Conservation (phyloP, 2,329 filamentous ascomycete genomes). For the Colletotrichum ledebouriae region DNA sequence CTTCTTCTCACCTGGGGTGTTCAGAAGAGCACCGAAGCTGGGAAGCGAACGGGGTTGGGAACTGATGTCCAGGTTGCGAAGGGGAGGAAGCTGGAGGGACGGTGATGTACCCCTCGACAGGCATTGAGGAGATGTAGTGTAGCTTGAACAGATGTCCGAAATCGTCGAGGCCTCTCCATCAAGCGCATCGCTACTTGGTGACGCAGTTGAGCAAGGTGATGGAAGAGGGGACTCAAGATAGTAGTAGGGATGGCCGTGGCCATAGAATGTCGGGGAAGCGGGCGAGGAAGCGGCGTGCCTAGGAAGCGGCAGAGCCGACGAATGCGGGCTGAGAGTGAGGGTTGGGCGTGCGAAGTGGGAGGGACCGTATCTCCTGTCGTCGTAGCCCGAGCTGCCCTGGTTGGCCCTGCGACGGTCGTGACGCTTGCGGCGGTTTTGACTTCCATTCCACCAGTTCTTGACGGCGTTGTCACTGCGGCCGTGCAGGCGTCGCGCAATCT, state of each 20-base stretch:
- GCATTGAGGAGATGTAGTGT: slow-evolving; percentile 69
- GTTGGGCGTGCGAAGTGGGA: slow-evolving; percentile 44
- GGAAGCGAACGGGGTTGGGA: slow-evolving; percentile 47
- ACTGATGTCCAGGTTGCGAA: slow-evolving; percentile 43
- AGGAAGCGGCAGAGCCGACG: slow-evolving; percentile 39
- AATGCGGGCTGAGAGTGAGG: slow-evolving; percentile 48
- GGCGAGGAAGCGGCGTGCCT: slow-evolving; percentile 41
- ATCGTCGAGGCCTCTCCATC: slow-evolving; percentile 77
- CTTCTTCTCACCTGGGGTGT: slow-evolving; percentile 36
- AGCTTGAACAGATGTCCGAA: slow-evolving; percentile 76
- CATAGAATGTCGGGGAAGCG: slow-evolving; percentile 39
- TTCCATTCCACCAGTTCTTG: slow-evolving; percentile 99
- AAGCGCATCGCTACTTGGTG: slow-evolving; percentile 67
- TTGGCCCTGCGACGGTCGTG: slow-evolving; percentile 56
- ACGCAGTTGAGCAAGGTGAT: slow-evolving; percentile 57
- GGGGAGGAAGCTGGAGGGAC: slow-evolving; percentile 59
- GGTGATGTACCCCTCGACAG: slow-evolving; percentile 52
- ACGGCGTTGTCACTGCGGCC: slow-evolving; percentile 95
- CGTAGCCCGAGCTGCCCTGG: slow-evolving; percentile 45
- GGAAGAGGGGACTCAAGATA: slow-evolving; percentile 52
- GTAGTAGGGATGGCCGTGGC: slow-evolving; percentile 44
- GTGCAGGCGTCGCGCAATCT: slow-evolving; percentile 85
- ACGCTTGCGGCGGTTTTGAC: slow-evolving; percentile 82
- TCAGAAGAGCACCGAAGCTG: slow-evolving; percentile 45
- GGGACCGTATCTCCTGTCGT: slow-evolving; percentile 35